Conservation (phyloP, 2,329 filamentous ascomycete genomes). For the Chaetomium sp. region DNA sequence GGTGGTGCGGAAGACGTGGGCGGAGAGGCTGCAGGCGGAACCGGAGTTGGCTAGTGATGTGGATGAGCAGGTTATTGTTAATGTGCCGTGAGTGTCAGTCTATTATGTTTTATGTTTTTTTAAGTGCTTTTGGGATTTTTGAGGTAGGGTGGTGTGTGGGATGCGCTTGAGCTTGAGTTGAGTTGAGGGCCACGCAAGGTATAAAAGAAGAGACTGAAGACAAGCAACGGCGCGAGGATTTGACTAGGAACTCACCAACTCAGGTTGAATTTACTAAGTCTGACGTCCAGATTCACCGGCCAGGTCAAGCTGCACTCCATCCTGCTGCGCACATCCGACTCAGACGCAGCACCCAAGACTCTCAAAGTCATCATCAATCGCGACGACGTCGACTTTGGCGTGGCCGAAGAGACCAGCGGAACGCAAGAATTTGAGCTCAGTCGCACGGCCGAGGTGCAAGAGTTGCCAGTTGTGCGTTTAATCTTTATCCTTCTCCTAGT, state of each 20-base stretch:
- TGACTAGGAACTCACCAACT: background rate
- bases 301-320: slow-evolving; percentile 90
- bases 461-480: slow-evolving; percentile 58
- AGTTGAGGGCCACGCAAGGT: background rate
- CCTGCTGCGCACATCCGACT: slow-evolving; percentile 71
- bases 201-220: background rate
- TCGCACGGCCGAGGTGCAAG: slow-evolving; percentile 75
- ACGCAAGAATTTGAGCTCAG: slow-evolving; percentile 73
- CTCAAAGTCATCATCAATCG: slow-evolving; percentile 85
- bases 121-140: background rate
- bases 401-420: slow-evolving; percentile 61
- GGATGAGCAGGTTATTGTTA: slow-evolving; percentile 91
- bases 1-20: slow-evolving; percentile 87
- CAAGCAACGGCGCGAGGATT: background rate
- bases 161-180: background rate
- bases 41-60: slow-evolving; percentile 80
- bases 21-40: slow-evolving; percentile 61
- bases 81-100: slow-evolving; percentile 62
- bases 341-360: slow-evolving; percentile 66
- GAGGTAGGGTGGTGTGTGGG: background rate
- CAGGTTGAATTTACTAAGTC: background rate
- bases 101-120: slow-evolving; percentile 29
- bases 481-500: background rate
- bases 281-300: slow-evolving; percentile 66
- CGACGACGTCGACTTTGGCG: slow-evolving; percentile 76